A percentile compares a stretch with the other conserved stretches of the same genome.
These are phyloP conservation scores for Calamus simplicifolius DNA, from an alignment of 176 grass and related monocot genomes.

Conservation along the genomic window DNA sequence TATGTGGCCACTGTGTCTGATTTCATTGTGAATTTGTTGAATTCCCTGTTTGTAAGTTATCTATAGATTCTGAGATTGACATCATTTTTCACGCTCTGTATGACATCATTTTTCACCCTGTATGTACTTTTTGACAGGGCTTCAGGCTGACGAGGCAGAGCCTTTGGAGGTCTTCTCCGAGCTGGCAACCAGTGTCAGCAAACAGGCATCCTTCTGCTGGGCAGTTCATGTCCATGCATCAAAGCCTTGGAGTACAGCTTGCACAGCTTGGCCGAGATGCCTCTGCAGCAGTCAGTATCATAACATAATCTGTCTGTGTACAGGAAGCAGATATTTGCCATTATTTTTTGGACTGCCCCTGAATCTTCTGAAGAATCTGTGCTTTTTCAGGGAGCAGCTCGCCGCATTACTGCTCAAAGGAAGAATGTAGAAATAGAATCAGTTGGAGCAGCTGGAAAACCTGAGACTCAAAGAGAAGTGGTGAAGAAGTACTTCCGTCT, in stretches of 20 bases:
- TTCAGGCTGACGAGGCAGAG: conserved; percentile 71
- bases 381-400: conserved; percentile 56
- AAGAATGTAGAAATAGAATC: conserved; percentile 61
- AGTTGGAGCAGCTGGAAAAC: conserved; percentile 52
- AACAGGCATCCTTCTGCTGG: conserved; percentile 43
- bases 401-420: conserved; percentile 32
- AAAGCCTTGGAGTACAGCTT: conserved; percentile 67
- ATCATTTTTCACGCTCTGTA: not conserved
- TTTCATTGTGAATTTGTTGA: not conserved
- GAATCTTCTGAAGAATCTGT: conserved; percentile 16
- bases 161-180: conserved; percentile 46
- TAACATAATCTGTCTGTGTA: not conserved
- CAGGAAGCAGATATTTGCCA: too few species aligned
- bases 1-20: too few species aligned
- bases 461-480: conserved; percentile 37
- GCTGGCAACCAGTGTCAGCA: conserved; percentile 54
- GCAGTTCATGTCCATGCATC: conserved; percentile 65
- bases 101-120: too few species aligned
- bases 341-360: too few species aligned
- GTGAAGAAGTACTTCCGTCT: conserved; percentile 56
- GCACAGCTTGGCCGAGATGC: conserved; percentile 64
- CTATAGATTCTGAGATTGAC: not conserved
- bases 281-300: conserved; percentile 39
- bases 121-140: conserved; percentile 26
- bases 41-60: not conserved